phyloP scores from a whole-genome alignment of 2,329 filamentous ascomycete genomes.

The Pyrenophora seminiperda region DNA sequence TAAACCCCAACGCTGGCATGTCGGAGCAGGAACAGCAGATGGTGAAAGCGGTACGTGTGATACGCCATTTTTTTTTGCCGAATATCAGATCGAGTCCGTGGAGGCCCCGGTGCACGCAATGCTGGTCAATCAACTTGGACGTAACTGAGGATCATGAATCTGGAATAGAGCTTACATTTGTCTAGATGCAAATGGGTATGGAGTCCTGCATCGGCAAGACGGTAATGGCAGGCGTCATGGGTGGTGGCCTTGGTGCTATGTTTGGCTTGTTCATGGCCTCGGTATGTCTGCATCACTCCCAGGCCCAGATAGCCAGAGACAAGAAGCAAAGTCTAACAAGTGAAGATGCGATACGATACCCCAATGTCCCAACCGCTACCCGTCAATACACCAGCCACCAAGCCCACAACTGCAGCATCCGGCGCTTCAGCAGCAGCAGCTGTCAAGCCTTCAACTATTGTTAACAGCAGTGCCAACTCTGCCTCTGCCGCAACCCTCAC shows the following conservation, averaged over 20 bases:
- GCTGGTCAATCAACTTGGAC: too few relatives aligned
- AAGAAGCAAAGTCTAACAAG: conserved; percentile 1
- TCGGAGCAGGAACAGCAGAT: conserved; percentile 55
- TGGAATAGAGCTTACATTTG: conserved; percentile 5
- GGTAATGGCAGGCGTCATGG: conserved; percentile 87
- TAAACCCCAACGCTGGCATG: conserved; percentile 47
- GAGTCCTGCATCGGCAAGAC: conserved; percentile 92
- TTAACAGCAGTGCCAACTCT: conserved; percentile 6
- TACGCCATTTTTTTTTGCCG: neutral
- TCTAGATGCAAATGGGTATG: conserved; percentile 80
- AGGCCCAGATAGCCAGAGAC: neutral
- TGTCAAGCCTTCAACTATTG: conserved; percentile 10
- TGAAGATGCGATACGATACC: conserved; percentile 96
- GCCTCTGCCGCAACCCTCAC: conserved; percentile 7
- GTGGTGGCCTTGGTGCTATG: conserved; percentile 88
- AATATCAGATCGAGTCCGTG: neutral
- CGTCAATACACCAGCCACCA: conserved; percentile 34
- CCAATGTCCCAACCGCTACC: conserved; percentile 64
- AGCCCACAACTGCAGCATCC: conserved; percentile 52
- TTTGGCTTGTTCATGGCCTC: conserved; percentile 99
- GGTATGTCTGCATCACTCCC: conserved; percentile 59
- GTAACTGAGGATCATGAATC: neutral
- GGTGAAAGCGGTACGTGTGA: conserved; percentile 51
- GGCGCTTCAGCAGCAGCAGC: conserved; percentile 11
- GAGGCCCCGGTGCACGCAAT: too few relatives aligned